Evolutionary conservation across 1,139 yeast species (phyloP), one percentile per base, ranked within the genome.

Genomic region (Taiozyma sp.): DNA sequence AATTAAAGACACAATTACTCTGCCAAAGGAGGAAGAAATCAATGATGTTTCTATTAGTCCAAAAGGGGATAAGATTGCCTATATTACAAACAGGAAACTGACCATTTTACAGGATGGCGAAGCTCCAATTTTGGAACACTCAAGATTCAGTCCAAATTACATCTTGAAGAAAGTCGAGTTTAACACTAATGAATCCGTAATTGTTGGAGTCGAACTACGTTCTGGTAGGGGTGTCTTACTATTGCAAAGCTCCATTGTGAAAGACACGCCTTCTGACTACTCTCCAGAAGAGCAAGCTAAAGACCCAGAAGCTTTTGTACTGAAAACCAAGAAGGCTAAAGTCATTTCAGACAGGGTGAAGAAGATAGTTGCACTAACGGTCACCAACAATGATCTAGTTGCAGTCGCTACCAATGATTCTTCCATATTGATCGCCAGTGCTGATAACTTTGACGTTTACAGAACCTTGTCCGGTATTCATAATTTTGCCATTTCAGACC

Each of bases 391-490:
- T 45, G 75, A 81, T 45, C 70, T 86, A 46, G 73, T 84, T 28
- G 95, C 88, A 0, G 65, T 89, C 27, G 89, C 95, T 0, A 88
- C 93, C 1, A 86, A 88, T 56, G 93, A 89, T 59, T 78, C 82
- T 55, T 81, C 96, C 1, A 73, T 91, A 24, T 71, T 81, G 1
- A 63, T 87, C 13, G 68, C 84, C 8, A 78, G 78, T 45, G 70
- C 79, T 28, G 72, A 75, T 19, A 80, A 75, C 56, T 77, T 88
- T 51, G 73, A 75, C 47, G 69, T 75, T 12, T 62, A 83, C 44
- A 78, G 77, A 53, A 69, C 76, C 8, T 72, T 83, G 54, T 75
- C 76, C 48, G 79, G 84, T 54, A 83, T 85, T 47, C 98, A 92
- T 66, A 73, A 78, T 9, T 87, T 89, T 67, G 93, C 96, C 12